phyloP scores from a whole-genome alignment of 148 eudicot genomes.

The Silene latifolia region DNA sequence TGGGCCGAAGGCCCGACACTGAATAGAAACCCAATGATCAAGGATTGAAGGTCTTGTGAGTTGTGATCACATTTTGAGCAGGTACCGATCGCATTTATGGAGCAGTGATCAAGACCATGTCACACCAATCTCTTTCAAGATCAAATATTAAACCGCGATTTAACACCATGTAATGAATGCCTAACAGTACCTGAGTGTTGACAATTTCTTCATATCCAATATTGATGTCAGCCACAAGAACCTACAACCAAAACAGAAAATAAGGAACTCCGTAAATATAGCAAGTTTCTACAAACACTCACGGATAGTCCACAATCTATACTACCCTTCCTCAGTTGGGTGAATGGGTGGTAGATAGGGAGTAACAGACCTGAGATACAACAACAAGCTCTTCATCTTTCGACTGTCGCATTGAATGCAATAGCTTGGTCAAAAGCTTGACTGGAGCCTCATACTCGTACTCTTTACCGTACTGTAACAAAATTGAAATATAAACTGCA shows the following conservation, averaged over 20 bases:
- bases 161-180: not conserved
- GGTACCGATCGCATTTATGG: too few relatives aligned
- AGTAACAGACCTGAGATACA: slow-evolving; percentile 65
- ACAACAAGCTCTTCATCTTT: slow-evolving; percentile 86
- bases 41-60: too few relatives aligned
- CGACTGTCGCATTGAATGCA: slow-evolving; percentile 74
- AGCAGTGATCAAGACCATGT: too few relatives aligned
- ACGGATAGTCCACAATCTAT: not conserved
- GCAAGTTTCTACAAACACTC: not conserved
- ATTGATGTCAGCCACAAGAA: slow-evolving; percentile 89
- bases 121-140: too few relatives aligned
- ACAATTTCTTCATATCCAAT: slow-evolving; percentile 93
- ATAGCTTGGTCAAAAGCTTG: slow-evolving; percentile 80
- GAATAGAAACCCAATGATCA: too few relatives aligned
- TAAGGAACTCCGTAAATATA: slow-evolving; percentile 12
- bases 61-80: too few relatives aligned
- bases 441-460: slow-evolving; percentile 92
- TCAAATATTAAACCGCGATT: too few relatives aligned
- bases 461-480: slow-evolving; percentile 83
- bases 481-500: not conserved
- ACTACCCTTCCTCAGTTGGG: too few relatives aligned
- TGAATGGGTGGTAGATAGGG: not conserved
- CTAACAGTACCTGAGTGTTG: slow-evolving; percentile 66
- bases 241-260: slow-evolving; percentile 30
- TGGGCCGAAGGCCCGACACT: too few relatives aligned